Evolutionary conservation across 164 flowering plant genomes (phyloP).

Genomic region (Amborella trichopoda): DNA sequence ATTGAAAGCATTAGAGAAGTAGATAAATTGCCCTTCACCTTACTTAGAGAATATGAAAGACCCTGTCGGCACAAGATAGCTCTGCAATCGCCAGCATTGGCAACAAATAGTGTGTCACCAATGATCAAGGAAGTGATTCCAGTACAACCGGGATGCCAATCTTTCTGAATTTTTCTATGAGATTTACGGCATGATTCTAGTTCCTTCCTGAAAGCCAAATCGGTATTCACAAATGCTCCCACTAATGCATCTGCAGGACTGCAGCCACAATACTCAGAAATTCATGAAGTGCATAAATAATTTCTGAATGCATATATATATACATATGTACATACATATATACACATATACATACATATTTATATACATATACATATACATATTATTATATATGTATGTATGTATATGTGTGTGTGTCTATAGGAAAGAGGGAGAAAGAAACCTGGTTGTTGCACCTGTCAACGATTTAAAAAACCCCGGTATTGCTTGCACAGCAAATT

Average conservation of each 20-base stretch:
- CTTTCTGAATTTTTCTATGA: slow-evolving; percentile 40
- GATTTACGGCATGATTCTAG: slow-evolving; percentile 33
- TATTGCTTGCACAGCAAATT: slow-evolving; percentile 73
- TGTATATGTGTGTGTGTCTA: not conserved
- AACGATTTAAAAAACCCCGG: slow-evolving; percentile 53
- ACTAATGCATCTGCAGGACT: slow-evolving; percentile 64
- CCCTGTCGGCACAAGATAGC: slow-evolving; percentile 70
- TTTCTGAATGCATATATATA: not conserved
- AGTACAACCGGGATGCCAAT: slow-evolving; percentile 94
- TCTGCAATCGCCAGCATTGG: slow-evolving; percentile 97
- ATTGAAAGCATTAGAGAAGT: not conserved
- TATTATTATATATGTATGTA: not conserved
- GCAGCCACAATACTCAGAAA: slow-evolving; percentile 10
- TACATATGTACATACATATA: not conserved
- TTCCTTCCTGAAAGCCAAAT: slow-evolving; percentile 60
- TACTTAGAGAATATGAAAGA: slow-evolving; percentile 42
- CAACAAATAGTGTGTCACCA: slow-evolving; percentile 63
- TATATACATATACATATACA: not conserved
- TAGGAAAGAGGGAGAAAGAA: not conserved
- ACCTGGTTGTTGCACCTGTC: slow-evolving; percentile 43
- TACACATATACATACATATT: not conserved
- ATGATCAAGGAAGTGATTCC: slow-evolving; percentile 65
- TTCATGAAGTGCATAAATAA: not conserved
- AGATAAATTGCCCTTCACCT: slow-evolving; percentile 25
- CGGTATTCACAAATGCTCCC: slow-evolving; percentile 70